Conservation (phyloP, 495 filamentous ascomycete species). For the Talaromyces proteolyticus region DNA sequence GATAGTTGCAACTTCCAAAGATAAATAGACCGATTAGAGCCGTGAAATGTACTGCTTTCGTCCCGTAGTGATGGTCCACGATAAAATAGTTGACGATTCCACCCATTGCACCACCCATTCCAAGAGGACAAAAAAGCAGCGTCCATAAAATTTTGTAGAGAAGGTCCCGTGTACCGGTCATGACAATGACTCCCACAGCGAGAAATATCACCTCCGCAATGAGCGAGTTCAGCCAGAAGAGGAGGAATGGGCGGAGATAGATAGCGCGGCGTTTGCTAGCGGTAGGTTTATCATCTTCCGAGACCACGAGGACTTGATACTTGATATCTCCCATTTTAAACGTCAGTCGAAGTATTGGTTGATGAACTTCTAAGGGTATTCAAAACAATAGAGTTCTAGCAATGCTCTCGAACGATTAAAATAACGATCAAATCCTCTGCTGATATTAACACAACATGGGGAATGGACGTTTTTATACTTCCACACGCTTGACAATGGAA, state of each 20-base stretch:
- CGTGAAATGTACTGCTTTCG: slow-evolving; percentile 9
- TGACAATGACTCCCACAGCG: slow-evolving; percentile 8
- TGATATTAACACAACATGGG: neutral
- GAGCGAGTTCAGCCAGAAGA: slow-evolving; percentile 8
- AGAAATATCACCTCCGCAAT: slow-evolving; percentile 10
- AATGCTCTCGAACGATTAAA: neutral
- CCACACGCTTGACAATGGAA: neutral
- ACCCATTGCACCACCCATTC: slow-evolving; percentile 12
- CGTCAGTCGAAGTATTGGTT: neutral
- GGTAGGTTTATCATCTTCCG: neutral
- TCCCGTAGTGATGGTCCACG: slow-evolving; percentile 9
- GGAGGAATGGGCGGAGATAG: slow-evolving; percentile 9
- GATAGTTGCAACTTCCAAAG: slow-evolving; percentile 7
- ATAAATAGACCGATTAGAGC: slow-evolving; percentile 2
- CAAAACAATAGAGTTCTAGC: neutral
- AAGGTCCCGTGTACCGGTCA: slow-evolving; percentile 7
- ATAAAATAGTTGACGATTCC: slow-evolving; percentile 7
- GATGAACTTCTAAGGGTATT: neutral
- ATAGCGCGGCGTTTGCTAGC: slow-evolving; percentile 14
- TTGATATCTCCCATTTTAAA: neutral
- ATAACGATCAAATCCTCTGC: neutral
- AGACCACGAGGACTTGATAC: neutral
- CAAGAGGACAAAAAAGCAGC: slow-evolving; percentile 9
- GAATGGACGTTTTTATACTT: neutral
- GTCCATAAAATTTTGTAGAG: slow-evolving; percentile 10